These are phyloP conservation scores for Parathielavia appendiculata DNA, from an alignment of 495 filamentous ascomycete species.

Conservation along the genomic window DNA sequence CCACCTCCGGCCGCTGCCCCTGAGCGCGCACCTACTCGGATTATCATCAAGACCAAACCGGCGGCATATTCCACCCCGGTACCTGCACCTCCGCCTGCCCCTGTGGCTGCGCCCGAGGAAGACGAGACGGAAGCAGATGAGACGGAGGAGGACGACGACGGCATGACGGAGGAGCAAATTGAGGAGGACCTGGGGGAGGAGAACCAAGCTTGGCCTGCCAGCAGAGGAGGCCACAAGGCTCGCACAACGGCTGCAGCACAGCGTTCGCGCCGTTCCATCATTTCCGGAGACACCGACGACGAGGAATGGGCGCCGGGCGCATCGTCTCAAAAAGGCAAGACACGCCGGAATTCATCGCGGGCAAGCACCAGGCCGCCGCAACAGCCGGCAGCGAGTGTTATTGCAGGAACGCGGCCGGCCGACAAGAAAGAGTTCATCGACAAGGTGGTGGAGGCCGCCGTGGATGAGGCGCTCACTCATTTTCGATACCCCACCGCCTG, in stretches of 20 bases:
- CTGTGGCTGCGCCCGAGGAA: constrained; percentile 27
- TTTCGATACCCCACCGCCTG: constrained; percentile 51
- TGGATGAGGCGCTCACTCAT: constrained; percentile 45
- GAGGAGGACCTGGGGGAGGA: constrained; percentile 13
- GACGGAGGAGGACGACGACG: constrained; percentile 21
- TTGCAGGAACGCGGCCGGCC: constrained; percentile 21
- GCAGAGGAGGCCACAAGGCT: constrained; percentile 12
- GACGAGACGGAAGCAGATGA: constrained; percentile 32
- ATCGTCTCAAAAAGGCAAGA: constrained; percentile 17
- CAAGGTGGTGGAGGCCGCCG: constrained; percentile 35
- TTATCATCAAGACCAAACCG: constrained; percentile 38
- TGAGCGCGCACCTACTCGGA: constrained; percentile 28
- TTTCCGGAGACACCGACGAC: constrained; percentile 23
- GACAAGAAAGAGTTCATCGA: constrained; percentile 32
- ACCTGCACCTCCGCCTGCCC: constrained; percentile 18
- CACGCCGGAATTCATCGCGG: constrained; percentile 23
- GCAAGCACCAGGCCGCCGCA: constrained; percentile 22
- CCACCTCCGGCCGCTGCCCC: constrained; percentile 23
- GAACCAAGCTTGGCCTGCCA: constrained; percentile 1
- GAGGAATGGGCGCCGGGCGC: constrained; percentile 20
- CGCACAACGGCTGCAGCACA: constrained; percentile 10
- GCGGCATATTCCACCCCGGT: constrained; percentile 18
- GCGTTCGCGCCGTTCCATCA: constrained; percentile 22
- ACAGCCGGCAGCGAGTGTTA: constrained; percentile 14
- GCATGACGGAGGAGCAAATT: constrained; percentile 3